Evolutionary conservation across 768 basidiomycete genomes (phyloP).

Genomic region (Lactarius deliciosus): DNA sequence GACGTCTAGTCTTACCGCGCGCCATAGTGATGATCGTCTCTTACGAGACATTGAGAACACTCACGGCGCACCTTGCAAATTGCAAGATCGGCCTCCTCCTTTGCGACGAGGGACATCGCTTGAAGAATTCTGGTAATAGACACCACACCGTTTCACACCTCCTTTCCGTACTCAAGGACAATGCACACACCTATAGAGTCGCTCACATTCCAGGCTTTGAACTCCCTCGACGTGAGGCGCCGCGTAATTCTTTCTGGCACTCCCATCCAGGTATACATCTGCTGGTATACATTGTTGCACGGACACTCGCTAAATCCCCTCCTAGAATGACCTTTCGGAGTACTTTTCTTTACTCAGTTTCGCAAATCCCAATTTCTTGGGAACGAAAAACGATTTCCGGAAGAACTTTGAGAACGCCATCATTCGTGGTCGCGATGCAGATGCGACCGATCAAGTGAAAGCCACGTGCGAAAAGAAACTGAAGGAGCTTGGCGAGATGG

Average conservation of each 20-base stretch:
- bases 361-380: conserved; percentile 88
- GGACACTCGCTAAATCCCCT: conserved; percentile 5
- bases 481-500: conserved; percentile 83
- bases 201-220: conserved; percentile 82
- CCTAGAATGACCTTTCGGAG: conserved; percentile 87
- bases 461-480: conserved; percentile 85
- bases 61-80: conserved; percentile 71
- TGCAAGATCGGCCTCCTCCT: conserved; percentile 89
- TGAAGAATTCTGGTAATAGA: conserved; percentile 87
- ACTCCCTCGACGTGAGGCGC: conserved; percentile 78
- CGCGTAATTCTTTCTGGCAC: conserved; percentile 94
- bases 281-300: background rate
- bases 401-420: conserved; percentile 95
- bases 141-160: conserved; percentile 29
- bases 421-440: conserved; percentile 85
- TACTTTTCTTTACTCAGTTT: conserved; percentile 93
- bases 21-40: conserved; percentile 93
- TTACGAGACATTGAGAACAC: conserved; percentile 88
- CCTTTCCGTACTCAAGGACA: conserved; percentile 1
- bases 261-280: conserved; percentile 69
- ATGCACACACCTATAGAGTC: conserved; percentile 54
- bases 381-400: conserved; percentile 85
- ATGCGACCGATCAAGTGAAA: conserved; percentile 76
- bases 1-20: background rate
- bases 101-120: conserved; percentile 94